phyloP scores from a whole-genome alignment of 2,329 filamentous ascomycete genomes.

The Colletotrichum incanum region DNA sequence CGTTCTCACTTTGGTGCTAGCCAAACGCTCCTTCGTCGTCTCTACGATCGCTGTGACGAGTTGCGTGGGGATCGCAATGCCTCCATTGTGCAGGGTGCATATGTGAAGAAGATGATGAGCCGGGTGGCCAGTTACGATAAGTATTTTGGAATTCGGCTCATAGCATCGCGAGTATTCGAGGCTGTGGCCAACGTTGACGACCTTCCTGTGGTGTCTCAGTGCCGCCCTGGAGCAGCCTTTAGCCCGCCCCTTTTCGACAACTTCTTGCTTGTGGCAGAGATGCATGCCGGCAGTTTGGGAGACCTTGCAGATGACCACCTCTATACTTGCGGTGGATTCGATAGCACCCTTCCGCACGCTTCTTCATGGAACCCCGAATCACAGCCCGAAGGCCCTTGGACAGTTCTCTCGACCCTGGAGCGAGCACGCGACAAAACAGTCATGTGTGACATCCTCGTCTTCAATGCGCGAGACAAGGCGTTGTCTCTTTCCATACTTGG shows the following conservation, averaged over 20 bases:
- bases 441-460: not conserved
- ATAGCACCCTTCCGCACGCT: not conserved
- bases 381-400: not conserved
- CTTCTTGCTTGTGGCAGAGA: slow-evolving; percentile 4
- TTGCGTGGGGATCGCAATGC: not conserved
- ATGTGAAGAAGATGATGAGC: not conserved
- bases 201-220: not conserved
- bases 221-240: not conserved
- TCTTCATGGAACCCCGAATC: not conserved
- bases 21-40: not conserved
- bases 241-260: slow-evolving; percentile 3
- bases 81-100: slow-evolving; percentile 1
- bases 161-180: not conserved
- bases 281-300: slow-evolving; percentile 15
- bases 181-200: not conserved
- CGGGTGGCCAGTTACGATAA: not conserved
- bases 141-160: not conserved
- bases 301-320: slow-evolving; percentile 13
- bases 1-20: not conserved
- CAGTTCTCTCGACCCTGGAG: not conserved
- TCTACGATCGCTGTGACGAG: not conserved
- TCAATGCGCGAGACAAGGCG: not conserved
- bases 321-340: slow-evolving; percentile 7
- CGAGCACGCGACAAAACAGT: not conserved
- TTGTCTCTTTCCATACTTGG: not conserved